These are phyloP conservation scores for Obelidium mucronatum DNA, from an alignment of 192 early-diverging fungal genomes.

Conservation along the genomic window DNA sequence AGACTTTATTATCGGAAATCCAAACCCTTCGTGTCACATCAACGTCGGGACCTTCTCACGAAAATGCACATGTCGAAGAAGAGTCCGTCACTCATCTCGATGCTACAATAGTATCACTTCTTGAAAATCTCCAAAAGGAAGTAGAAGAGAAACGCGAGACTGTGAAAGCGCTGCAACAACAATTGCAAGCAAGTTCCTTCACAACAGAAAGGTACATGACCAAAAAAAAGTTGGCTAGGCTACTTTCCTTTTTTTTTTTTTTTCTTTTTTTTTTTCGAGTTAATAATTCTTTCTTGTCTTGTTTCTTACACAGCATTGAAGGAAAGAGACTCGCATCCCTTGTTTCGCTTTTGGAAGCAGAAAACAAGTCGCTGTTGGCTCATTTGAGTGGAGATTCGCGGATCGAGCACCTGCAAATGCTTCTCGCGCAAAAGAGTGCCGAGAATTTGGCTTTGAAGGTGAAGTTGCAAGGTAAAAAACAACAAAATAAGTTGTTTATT, in stretches of 20 bases:
- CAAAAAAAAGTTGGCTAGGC: not conserved
- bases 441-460: not conserved
- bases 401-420: not conserved
- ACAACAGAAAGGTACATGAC: conserved; percentile 4
- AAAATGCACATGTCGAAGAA: too few relatives aligned
- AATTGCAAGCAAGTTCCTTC: not conserved
- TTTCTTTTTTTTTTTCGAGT: not conserved
- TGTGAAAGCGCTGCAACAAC: not conserved
- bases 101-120: not conserved
- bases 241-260: not conserved
- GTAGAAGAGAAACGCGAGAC: not conserved
- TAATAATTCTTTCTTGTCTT: not conserved
- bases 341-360: not conserved
- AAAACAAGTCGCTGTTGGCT: not conserved
- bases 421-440: not conserved
- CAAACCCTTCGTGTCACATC: too few relatives aligned
- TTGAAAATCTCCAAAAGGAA: not conserved
- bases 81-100: too few relatives aligned
- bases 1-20: too few relatives aligned
- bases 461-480: conserved; percentile 8
- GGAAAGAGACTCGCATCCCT: conserved; percentile 1
- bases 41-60: too few relatives aligned
- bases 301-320: not conserved
- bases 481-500: not conserved
- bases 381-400: conserved; percentile 4